Percentiles rank a stretch among this genome's conserved stretches.
Evolutionary conservation across 2,329 filamentous ascomycete genomes (phyloP).

Genomic region (Penicillium sp.): DNA sequence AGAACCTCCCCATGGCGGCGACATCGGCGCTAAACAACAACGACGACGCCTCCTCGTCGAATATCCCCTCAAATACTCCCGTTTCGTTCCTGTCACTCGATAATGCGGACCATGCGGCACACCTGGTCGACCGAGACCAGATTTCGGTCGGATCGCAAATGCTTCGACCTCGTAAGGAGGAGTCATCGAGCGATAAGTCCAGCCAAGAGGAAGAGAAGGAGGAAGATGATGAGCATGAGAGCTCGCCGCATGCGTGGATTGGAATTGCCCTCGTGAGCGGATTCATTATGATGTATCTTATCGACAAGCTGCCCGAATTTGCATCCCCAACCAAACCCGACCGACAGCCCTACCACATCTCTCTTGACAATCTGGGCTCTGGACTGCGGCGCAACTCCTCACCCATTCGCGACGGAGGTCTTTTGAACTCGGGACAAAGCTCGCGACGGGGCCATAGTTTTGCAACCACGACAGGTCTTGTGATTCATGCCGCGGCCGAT

Average conservation of each 20-base stretch:
- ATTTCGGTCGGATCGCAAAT: slow-evolving; percentile 22
- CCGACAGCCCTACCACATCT: slow-evolving; percentile 80
- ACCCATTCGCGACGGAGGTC: slow-evolving; percentile 43
- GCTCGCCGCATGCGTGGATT: slow-evolving; percentile 72
- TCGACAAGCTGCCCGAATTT: slow-evolving; percentile 82
- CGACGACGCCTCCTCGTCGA: neutral
- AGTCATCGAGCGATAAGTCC: slow-evolving; percentile 39
- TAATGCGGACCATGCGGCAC: slow-evolving; percentile 17
- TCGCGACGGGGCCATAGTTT: slow-evolving; percentile 57
- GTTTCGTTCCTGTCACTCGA: slow-evolving; percentile 21
- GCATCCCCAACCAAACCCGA: slow-evolving; percentile 67
- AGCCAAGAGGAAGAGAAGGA: slow-evolving; percentile 52
- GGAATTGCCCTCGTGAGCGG: slow-evolving; percentile 85
- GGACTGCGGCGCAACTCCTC: slow-evolving; percentile 52
- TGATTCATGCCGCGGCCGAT: slow-evolving; percentile 93
- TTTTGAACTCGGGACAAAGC: slow-evolving; percentile 37
- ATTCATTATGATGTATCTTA: slow-evolving; percentile 95
- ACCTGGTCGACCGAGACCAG: slow-evolving; percentile 1
- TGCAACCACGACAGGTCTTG: slow-evolving; percentile 89
- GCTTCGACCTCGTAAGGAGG: slow-evolving; percentile 31
- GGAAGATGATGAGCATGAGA: slow-evolving; percentile 42
- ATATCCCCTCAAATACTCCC: slow-evolving; percentile 8
- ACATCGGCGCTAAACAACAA: slow-evolving; percentile 8
- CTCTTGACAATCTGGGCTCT: slow-evolving; percentile 76
- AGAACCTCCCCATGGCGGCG: slow-evolving; percentile 22